Evolutionary conservation across 768 basidiomycete species (phyloP), one percentile per base, ranked within the genome.

Genomic region (Boletus rubropictus): DNA sequence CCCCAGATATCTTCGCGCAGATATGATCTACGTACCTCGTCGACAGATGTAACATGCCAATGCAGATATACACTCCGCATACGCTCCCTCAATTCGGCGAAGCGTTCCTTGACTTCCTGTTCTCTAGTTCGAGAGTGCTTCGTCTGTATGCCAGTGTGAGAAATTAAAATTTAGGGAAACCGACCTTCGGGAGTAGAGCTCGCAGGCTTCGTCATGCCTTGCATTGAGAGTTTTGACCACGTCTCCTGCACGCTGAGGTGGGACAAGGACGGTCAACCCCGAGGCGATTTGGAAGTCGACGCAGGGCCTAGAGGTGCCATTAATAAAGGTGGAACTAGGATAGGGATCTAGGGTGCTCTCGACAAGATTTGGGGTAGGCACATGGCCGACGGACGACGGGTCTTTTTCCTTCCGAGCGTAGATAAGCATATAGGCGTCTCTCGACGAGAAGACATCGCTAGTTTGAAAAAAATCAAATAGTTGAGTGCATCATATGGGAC

Each of bases 341-440:
- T 39, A 50, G 21, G 24, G 25, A 51, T 53, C 52, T 14, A 37
- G 53, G 56, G 56, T 59, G 51, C 38, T 33, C 32, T 54, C 43
- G 37, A 39, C 29, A 40, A 52, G 43, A 54, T 57, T 44, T 48
- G 49, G 49, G 48, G 51, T 52, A 33, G 45, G 33, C 37, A 46
- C 53, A 50, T 55, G 52, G 53, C 37, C 22, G 46, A 34, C 33
- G 24, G 52, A 50, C 40, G 51, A 17, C 32, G 45, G 39, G 29
- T 38, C 36, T 17, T 55, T 47, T 24, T 66, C 58, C 53, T 71
- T 74, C 10, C 80, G 78, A 31, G 79, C 77, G 65, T 97, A 98
- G 44, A 98, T 83, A 27, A 97, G 76, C 92, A 97, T 95, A 67
- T 98, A 96, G 6, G 90, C 91, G 56, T 96, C 91, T 66, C 79